phyloP scores from a whole-genome alignment of 768 basidiomycete species.

The Rubroboletus pulcherrimus region DNA sequence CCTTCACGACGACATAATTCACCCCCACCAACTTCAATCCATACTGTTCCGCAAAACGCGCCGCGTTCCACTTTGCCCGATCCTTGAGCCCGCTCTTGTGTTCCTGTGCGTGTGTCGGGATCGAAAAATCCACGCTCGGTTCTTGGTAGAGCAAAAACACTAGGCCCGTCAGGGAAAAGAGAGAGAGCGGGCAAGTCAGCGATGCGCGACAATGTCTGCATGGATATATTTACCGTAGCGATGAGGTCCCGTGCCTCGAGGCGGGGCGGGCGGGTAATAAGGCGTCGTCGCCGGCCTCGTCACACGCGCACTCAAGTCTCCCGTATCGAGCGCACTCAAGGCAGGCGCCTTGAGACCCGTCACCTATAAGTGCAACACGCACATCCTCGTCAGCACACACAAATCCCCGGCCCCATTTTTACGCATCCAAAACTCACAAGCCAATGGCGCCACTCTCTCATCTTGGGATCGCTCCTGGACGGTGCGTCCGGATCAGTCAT shows the following conservation, averaged over 20 bases:
- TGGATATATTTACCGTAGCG: slow-evolving; percentile 46
- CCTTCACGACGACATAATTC: slow-evolving; percentile 49
- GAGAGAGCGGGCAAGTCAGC: background rate
- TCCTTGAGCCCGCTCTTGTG: slow-evolving; percentile 40
- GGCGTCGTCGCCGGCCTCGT: slow-evolving; percentile 48
- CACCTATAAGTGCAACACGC: slow-evolving; percentile 20
- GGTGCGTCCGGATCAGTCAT: slow-evolving; percentile 62
- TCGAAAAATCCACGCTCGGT: slow-evolving; percentile 38
- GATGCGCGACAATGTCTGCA: too few species aligned
- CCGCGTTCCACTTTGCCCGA: slow-evolving; percentile 53
- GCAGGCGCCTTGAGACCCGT: slow-evolving; percentile 39
- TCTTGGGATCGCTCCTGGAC: slow-evolving; percentile 45
- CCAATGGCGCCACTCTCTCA: slow-evolving; percentile 55
- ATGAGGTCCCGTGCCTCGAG: slow-evolving; percentile 50
- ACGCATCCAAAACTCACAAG: slow-evolving; percentile 35
- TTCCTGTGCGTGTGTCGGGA: slow-evolving; percentile 47
- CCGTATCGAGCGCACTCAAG: slow-evolving; percentile 27
- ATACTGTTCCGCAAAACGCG: slow-evolving; percentile 47
- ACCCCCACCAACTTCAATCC: slow-evolving; percentile 56
- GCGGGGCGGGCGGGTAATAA: slow-evolving; percentile 55
- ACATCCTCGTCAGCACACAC: background rate
- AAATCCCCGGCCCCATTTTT: background rate
- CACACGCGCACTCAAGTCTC: slow-evolving; percentile 37
- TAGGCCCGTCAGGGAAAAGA: slow-evolving; percentile 3
- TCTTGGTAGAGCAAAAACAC: slow-evolving; percentile 63